Evolutionary conservation across 768 basidiomycete genomes (phyloP).

Genomic region (Lepiota venenata): DNA sequence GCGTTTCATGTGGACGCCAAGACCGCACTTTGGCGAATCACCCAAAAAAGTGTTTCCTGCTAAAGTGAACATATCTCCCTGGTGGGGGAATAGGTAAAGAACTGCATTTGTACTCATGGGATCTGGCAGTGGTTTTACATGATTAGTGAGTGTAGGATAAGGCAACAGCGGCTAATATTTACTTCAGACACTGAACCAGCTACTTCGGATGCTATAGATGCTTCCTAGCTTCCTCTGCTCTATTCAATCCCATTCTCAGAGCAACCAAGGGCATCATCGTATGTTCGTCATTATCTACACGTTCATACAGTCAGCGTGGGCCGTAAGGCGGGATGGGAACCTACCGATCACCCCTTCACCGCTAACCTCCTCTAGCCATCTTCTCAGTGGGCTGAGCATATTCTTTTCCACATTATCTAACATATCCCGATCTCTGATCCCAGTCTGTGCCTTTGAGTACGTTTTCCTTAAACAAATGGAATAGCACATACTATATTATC

Average conservation of each 20-base stretch:
- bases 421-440: conserved; percentile 42
- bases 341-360: background rate
- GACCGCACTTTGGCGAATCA: no score
- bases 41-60: no score
- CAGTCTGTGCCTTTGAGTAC: conserved; percentile 38
- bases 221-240: conserved; percentile 38
- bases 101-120: no score
- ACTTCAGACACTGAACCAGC: no score
- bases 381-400: conserved; percentile 42
- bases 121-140: no score
- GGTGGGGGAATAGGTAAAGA: no score
- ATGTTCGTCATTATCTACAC: conserved; percentile 24
- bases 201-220: background rate
- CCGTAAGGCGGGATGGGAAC: background rate
- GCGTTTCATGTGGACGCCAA: no score
- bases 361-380: conserved; percentile 31
- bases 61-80: no score
- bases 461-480: background rate
- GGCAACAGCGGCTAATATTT: no score
- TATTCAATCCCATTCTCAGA: conserved; percentile 44
- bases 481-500: conserved; percentile 48
- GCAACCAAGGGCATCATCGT: conserved; percentile 38
- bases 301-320: conserved; percentile 1
- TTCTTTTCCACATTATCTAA: conserved; percentile 40
- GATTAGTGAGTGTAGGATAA: no score